Evolutionary conservation across 2,329 filamentous ascomycete species (phyloP).

Genomic region (Alternaria arborescens): DNA sequence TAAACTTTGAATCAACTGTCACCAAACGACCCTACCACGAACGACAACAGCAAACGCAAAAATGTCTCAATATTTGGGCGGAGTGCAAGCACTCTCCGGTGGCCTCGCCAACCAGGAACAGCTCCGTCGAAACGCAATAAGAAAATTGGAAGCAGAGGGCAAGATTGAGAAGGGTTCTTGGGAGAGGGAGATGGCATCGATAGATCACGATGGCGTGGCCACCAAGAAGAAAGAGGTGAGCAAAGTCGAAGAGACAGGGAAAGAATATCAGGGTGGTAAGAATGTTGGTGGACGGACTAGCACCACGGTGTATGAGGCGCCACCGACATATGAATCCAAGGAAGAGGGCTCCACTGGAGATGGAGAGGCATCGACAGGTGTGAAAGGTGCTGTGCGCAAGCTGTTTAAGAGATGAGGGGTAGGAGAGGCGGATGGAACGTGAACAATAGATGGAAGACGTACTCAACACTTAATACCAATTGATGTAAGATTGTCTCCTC

Average conservation of each 20-base stretch:
- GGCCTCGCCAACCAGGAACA: neutral
- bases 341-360: slow-evolving; percentile 77
- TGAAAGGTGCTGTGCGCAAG: slow-evolving; percentile 67
- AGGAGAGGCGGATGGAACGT: neutral
- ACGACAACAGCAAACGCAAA: neutral
- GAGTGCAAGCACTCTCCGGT: neutral
- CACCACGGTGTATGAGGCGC: neutral
- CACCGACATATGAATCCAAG: slow-evolving; percentile 40
- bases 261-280: neutral
- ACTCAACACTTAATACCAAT: neutral
- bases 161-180: neutral
- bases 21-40: neutral
- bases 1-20: too few relatives aligned
- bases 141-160: neutral
- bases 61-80: neutral
- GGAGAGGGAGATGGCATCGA: neutral
- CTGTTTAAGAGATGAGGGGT: slow-evolving; percentile 72
- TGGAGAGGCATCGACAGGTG: slow-evolving; percentile 29
- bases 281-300: neutral
- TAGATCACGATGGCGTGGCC: neutral
- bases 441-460: slow-evolving; percentile 8
- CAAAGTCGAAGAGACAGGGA: neutral
- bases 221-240: neutral
- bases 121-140: neutral
- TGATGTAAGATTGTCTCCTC: slow-evolving; percentile 9